Percentiles rank a stretch among this genome's conserved stretches.
Conservation (phyloP, 805 yeast genomes). For the Wickerhamiella shivajii region DNA sequence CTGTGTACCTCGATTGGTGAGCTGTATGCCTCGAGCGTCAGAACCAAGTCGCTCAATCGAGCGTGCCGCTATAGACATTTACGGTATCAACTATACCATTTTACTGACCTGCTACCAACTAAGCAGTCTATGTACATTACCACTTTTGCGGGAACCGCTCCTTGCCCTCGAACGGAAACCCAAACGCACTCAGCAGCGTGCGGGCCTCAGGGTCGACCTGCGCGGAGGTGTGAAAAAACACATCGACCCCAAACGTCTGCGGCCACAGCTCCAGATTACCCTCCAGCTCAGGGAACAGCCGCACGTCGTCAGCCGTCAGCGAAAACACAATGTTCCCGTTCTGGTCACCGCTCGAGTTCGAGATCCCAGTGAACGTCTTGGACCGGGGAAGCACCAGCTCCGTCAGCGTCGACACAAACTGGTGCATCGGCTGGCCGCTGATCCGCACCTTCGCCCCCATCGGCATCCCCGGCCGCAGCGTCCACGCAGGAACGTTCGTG, state of each 20-base stretch:
- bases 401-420: conserved; percentile 71
- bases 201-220: conserved; percentile 85
- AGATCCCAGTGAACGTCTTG: conserved; percentile 71
- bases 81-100: no score
- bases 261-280: conserved; percentile 84
- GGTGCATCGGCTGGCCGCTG: conserved; percentile 68
- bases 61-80: no score
- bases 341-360: conserved; percentile 64
- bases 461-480: conserved; percentile 69
- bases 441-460: conserved; percentile 82
- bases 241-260: conserved; percentile 67
- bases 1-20: no score
- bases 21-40: no score
- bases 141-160: conserved; percentile 27
- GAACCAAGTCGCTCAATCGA: no score
- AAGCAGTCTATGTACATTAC: conserved; percentile 12
- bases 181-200: conserved; percentile 64
- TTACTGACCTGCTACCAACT: no score
- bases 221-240: conserved; percentile 76
- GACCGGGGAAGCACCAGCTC: conserved; percentile 90
- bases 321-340: conserved; percentile 82
- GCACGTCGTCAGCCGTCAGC: conserved; percentile 57
- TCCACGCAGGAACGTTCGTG: conserved; percentile 74
- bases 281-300: conserved; percentile 86
- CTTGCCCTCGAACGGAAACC: conserved; percentile 57